phyloP scores from a whole-genome alignment of 352 stramenopile genomes.

The Phytopythium boreale region DNA sequence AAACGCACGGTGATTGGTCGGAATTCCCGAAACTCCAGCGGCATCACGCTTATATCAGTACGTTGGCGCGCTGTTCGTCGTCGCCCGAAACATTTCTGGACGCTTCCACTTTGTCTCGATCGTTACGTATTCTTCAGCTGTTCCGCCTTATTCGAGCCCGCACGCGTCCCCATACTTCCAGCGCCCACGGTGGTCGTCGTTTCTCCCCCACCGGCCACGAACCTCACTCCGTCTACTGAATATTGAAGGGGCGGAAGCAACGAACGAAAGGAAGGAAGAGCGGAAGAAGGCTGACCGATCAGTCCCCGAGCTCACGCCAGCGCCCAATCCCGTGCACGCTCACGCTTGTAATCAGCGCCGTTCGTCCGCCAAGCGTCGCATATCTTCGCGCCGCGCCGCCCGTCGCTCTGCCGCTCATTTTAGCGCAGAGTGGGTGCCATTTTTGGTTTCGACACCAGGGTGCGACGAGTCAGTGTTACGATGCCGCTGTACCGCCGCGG shows the following conservation, averaged over 20 bases:
- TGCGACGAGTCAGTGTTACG: conserved; percentile 9
- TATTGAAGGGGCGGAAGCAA: background rate
- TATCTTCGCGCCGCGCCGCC: background rate
- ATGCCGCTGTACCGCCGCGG: conserved; percentile 66
- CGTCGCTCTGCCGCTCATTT: background rate
- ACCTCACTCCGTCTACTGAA: too few relatives aligned
- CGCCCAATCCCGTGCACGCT: background rate
- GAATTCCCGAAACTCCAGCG: background rate
- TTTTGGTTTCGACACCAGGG: background rate
- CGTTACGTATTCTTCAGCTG: too few relatives aligned
- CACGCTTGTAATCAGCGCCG: background rate
- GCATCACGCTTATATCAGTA: background rate
- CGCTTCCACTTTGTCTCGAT: too few relatives aligned
- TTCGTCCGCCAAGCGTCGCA: conserved; percentile 3
- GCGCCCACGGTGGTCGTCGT: background rate
- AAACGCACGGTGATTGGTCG: background rate
- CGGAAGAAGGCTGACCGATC: background rate
- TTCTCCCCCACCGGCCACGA: too few relatives aligned
- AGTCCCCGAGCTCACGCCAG: background rate
- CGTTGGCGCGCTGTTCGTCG: too few relatives aligned
- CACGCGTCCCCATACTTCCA: background rate
- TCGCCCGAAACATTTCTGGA: too few relatives aligned
- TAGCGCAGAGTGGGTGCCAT: background rate
- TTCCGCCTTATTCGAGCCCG: too few relatives aligned
- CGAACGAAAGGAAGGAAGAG: background rate